Evolutionary conservation across 106 monocot species (phyloP), one percentile per base, ranked within the genome.

Genomic region (Dendrobium huoshanense): DNA sequence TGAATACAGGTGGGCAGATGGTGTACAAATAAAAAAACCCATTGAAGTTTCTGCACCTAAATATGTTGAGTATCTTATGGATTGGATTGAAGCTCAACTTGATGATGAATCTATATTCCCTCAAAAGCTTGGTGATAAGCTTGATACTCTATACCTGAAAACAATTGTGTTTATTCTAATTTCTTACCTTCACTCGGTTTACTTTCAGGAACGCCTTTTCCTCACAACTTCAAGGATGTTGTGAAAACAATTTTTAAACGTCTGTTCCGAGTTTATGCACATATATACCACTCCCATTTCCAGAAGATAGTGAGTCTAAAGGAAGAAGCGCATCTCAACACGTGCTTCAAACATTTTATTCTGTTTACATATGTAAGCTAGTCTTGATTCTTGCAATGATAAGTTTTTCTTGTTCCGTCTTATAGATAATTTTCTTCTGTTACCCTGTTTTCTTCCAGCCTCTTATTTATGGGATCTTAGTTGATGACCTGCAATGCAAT

Each of bases 291-390:
- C 86, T 95, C 92, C 2, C 95, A 95, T 77, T 98, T 98, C 73
- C 98, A 98, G 88, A 98, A 95, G 92, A 98, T 98, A 67, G 92
- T 98, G 67, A 98, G 95, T 80, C 92, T 98, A 48, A 92, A 98
- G 87, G 98, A 98, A 84, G 98, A 98, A 84, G 98, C 98, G 9
- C 98, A 98, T 88, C 88, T 98, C 77, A 98, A 98, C 80, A 98
- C 98, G 45, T 98, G 98, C 92, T 98, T 98, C 91, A 98, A 98
- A 89, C 98, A 98, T 87, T 98, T 98, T 82, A 98, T 98, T 88
- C 87, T 98, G 58, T 98, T 98, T 80, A 98, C 98, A 72, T 88
- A 72, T 85, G 98, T 98, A 89, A 91, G 94, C 67, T 10, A 33
- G 11, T 37, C 6, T 33, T 29, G 16, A 61, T 58, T 45, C 75